A percentile compares a stretch with the other conserved stretches of the same genome.
Evolutionary conservation across 1,284 basidiomycete genomes (phyloP).

Genomic region (Apiotrichum domesticum): DNA sequence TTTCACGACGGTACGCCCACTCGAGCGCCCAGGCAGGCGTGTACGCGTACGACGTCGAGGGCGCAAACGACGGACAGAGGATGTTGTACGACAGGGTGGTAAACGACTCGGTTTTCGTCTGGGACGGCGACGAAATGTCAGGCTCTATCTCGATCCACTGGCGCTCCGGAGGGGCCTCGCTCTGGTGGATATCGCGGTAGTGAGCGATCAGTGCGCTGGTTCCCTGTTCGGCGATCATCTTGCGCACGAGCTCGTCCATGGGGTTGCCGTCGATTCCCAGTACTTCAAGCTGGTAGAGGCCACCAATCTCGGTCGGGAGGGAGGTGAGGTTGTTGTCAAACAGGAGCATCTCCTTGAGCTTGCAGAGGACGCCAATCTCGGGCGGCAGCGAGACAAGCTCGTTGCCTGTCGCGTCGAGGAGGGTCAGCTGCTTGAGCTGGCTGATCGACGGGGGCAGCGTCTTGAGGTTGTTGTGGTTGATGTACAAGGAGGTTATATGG

Average conservation of each 20-base stretch:
- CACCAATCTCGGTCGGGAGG: slow-evolving; percentile 83
- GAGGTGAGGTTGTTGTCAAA: slow-evolving; percentile 90
- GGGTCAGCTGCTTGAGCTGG: slow-evolving; percentile 75
- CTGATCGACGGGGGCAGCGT: slow-evolving; percentile 77
- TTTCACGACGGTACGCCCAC: slow-evolving; percentile 91
- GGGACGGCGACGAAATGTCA: slow-evolving; percentile 56
- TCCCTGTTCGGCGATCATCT: slow-evolving; percentile 86
- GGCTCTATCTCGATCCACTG: slow-evolving; percentile 71
- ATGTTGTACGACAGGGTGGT: slow-evolving; percentile 90
- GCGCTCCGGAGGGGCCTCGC: slow-evolving; percentile 70
- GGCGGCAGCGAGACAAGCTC: slow-evolving; percentile 70
- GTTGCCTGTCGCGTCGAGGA: slow-evolving; percentile 91
- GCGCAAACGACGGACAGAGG: slow-evolving; percentile 86
- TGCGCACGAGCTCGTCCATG: slow-evolving; percentile 67
- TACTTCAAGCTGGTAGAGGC: slow-evolving; percentile 84
- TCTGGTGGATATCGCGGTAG: slow-evolving; percentile 60
- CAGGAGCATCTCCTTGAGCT: slow-evolving; percentile 83
- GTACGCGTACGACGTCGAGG: slow-evolving; percentile 87
- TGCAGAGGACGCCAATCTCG: slow-evolving; percentile 86
- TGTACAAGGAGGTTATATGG: slow-evolving; percentile 88
- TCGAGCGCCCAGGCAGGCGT: slow-evolving; percentile 92
- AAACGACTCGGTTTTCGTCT: slow-evolving; percentile 59
- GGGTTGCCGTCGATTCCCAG: slow-evolving; percentile 96
- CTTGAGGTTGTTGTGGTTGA: slow-evolving; percentile 90
- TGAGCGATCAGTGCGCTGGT: slow-evolving; percentile 80